Evolutionary conservation across 2,329 filamentous ascomycete genomes (phyloP).

Genomic region (Colletotrichum cereale): DNA sequence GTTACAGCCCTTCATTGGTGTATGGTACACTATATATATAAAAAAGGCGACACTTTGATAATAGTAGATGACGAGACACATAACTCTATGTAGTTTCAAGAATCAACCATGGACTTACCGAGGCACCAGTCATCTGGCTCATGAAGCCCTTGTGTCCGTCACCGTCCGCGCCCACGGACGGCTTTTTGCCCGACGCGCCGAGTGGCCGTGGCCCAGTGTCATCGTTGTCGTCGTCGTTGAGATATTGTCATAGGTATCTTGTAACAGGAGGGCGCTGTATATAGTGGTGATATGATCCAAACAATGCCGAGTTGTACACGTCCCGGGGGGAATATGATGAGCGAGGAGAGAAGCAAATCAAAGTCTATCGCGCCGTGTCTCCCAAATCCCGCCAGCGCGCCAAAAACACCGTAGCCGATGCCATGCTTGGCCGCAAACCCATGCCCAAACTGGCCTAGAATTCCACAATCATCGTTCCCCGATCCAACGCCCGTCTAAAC

Average conservation of each 20-base stretch:
- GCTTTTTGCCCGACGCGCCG: not conserved
- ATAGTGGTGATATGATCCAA: not conserved
- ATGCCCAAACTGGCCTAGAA: constrained; percentile 7
- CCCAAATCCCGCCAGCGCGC: not conserved
- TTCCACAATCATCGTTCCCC: constrained; percentile 48
- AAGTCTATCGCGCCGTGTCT: not conserved
- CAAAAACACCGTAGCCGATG: constrained; percentile 20
- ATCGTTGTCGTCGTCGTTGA: not conserved
- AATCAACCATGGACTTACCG: not conserved
- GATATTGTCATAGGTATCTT: not conserved
- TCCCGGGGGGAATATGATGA: not conserved
- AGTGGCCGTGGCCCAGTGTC: too few species aligned
- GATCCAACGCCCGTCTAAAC: constrained; percentile 63
- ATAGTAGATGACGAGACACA: not conserved
- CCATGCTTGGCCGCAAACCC: not conserved
- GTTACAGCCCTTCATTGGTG: too few species aligned
- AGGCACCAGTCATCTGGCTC: not conserved
- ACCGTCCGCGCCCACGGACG: not conserved
- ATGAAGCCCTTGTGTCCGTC: not conserved
- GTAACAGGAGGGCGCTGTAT: not conserved
- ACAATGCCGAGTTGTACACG: not conserved
- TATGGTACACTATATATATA: not conserved
- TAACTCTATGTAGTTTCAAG: not conserved
- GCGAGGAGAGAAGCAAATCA: not conserved
- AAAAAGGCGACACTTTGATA: not conserved